Evolutionary conservation across 768 basidiomycete species (phyloP).

Genomic region (Leccinum fibrillosum): DNA sequence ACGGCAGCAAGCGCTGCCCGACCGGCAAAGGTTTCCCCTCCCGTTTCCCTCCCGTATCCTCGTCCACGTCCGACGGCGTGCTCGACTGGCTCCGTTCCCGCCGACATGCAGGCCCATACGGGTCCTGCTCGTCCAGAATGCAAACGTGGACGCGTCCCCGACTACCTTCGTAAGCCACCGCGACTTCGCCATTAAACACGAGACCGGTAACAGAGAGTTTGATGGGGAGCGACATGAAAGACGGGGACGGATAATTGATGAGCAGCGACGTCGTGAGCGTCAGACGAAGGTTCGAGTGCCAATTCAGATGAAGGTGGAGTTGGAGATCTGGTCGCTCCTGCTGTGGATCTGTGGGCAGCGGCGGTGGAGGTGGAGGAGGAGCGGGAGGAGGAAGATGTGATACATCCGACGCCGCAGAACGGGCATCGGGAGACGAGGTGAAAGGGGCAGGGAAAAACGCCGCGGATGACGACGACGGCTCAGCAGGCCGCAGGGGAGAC

Average conservation of each 20-base stretch:
- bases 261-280: constrained; percentile 89
- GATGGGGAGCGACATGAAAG: constrained; percentile 97
- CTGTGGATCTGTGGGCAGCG: constrained; percentile 23
- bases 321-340: constrained; percentile 66
- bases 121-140: constrained; percentile 84
- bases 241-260: constrained; percentile 94
- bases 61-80: constrained; percentile 61
- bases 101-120: constrained; percentile 71
- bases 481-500: neutral
- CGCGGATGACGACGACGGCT: neutral
- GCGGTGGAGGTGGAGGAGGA: neutral
- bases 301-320: constrained; percentile 79
- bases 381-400: neutral
- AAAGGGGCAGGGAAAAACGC: constrained; percentile 35
- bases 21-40: constrained; percentile 68
- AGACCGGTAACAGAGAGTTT: constrained; percentile 89
- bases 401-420: constrained; percentile 8
- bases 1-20: constrained; percentile 80
- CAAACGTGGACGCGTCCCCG: constrained; percentile 81
- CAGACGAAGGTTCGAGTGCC: constrained; percentile 86
- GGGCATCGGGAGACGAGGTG: constrained; percentile 23
- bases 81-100: constrained; percentile 44
- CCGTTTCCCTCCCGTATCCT: constrained; percentile 47
- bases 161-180: constrained; percentile 87
- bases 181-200: constrained; percentile 81